Evolutionary conservation across 371 early-diverging fungal genomes (phyloP), one percentile per base, ranked within the genome.

Genomic region (Rhizopus sp.): DNA sequence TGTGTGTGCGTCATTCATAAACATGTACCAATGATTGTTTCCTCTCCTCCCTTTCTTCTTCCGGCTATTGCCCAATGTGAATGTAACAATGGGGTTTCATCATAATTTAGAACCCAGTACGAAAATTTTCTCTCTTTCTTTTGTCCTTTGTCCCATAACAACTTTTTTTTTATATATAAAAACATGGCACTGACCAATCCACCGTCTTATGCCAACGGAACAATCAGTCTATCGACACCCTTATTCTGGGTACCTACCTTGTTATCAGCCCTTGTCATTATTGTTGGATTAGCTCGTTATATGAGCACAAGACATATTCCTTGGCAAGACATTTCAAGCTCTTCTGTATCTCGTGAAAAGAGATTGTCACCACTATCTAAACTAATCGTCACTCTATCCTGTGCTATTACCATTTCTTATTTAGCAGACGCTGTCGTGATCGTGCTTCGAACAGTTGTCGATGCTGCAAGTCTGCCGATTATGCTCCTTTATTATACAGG

Each of bases 401-500:
- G 68, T 7, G 33, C 69, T 4, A 60, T 78, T 13, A 52, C 66
- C 1, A n/a, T 64, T 31, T 66, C 63, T 5, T 75, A 63, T 53
- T 49, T 75, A 33, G 59, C 55, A 7, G 79, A 78, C 53, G 58
- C 67, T 7, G 44, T 48, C 4, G 68, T 73, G 1, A 50, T 78
- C 16, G 63, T 68, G 1, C 16, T 63, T 30, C 69, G 72, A 46
- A 73, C 70, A 2, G 45, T 78, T 42, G 10, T 70, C 7, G 62
- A 66, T 13, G 50, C 53, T 7, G 50, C 59, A 32, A 60, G 62
- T 61, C 62, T 69, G 13, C 64, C 77, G 0, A 48, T 62, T 2
- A 57, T 70, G 6, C 60, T 75, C 12, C 58, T 68, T 4, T 80
- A 75, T 44, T 80, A 74, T 39, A 63, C 66, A 51, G 66, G 49